Base-by-base conservation (phyloP, 2,329 filamentous ascomycete genomes). In the Aspergillus sp. region DNA sequence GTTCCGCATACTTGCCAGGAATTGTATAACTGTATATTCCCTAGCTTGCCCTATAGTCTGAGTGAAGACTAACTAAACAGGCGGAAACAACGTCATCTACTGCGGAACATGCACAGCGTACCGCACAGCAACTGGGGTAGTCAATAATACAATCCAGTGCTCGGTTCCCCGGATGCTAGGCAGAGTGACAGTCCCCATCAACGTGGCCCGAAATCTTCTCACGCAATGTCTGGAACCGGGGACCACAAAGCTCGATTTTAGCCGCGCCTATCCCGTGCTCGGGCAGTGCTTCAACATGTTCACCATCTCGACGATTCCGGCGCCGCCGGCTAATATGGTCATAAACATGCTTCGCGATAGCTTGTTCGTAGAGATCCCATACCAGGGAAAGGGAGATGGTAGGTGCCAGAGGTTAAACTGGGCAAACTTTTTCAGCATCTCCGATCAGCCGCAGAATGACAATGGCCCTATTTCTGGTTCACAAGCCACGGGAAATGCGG, bases 81-180 rank as follows among this genome's bases (percentile, higher is more conserved):
- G 52, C 52, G 52, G 52, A 19, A 54, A 54, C 38, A 54, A 54
- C 7, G 38, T 54, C n/a, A 54, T 54, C 31, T 54, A 54, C 52
- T 54, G 52, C 22, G 8, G 31, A 19, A 28, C 6, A 19, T 54
- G 52, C 52, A 54, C 52, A 41, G 31, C 52, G 7, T 54, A 54
- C 30, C 30, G 38, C 19, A 31, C 41, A 8, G 31, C 52, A 4
- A 45, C 23, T 22, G 52, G 13, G 1, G 22, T 54, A 19, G 15
- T 22, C 19, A n/a, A 54, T 22, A n/a, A 34, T 17, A 23, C 46
- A 48, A 23, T 48, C 22, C 19, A 48, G 22, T 23, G 19, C 22
- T 22, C 19, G 13, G 19, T 23, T 23, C 46, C 46, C 13, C 19
- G 22, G 31, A 31, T 54, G 31, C 41, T 54, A 7, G 52, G 52